These are phyloP conservation scores for Pyrenula massariospora DNA, from an alignment of 495 filamentous ascomycete genomes.

Conservation along the genomic window DNA sequence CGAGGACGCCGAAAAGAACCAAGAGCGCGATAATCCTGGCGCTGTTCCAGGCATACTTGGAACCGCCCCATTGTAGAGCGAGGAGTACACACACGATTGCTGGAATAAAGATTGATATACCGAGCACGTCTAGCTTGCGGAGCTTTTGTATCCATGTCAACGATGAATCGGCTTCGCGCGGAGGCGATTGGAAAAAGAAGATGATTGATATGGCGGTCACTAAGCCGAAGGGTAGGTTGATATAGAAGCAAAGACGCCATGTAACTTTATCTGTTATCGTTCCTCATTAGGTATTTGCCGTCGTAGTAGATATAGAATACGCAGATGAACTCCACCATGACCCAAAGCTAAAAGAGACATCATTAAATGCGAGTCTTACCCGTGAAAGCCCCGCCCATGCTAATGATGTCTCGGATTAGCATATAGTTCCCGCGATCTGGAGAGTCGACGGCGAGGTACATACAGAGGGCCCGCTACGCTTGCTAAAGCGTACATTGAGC, in stretches of 20 bases:
- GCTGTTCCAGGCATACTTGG: conserved; percentile 45
- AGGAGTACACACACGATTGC: conserved; percentile 58
- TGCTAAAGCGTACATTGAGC: conserved; percentile 72
- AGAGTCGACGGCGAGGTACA: neutral
- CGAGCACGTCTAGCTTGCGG: conserved; percentile 52
- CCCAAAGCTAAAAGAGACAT: conserved; percentile 18
- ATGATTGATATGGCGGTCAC: conserved; percentile 48
- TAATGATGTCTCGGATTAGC: neutral
- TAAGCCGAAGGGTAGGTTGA: conserved; percentile 57
- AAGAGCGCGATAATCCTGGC: conserved; percentile 46
- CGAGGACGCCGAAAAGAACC: conserved; percentile 43
- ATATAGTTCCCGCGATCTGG: neutral
- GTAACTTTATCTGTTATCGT: conserved; percentile 27
- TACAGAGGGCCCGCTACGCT: conserved; percentile 60
- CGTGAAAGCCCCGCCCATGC: conserved; percentile 50
- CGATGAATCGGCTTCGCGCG: conserved; percentile 6
- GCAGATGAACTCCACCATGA: too few relatives aligned
- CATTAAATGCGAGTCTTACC: conserved; percentile 18
- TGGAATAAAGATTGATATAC: conserved; percentile 58
- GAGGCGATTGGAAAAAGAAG: conserved; percentile 44
- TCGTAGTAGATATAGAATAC: too few relatives aligned
- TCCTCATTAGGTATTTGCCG: conserved; percentile 21
- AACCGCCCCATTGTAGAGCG: conserved; percentile 66
- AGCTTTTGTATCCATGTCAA: conserved; percentile 24
- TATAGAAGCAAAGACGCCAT: conserved; percentile 55